Percentiles rank a stretch among this genome's conserved stretches.
These are phyloP conservation scores for Suhomyces panamericanus DNA, from an alignment of 1,139 yeast species.

Conservation along the genomic window DNA sequence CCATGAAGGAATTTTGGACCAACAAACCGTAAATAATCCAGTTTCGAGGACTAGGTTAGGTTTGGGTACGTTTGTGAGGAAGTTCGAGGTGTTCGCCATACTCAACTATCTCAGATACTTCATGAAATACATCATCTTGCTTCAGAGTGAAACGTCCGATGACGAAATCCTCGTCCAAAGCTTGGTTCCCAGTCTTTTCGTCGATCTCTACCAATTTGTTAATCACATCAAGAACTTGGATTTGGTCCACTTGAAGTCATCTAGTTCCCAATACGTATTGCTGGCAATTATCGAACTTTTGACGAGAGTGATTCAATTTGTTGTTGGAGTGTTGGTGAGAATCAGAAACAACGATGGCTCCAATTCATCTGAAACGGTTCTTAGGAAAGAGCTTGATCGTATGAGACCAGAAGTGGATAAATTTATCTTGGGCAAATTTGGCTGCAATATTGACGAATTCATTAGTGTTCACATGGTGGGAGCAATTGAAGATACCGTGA, in stretches of 20 bases:
- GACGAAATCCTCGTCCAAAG: conserved; percentile 22
- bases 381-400: conserved; percentile 8
- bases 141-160: conserved; percentile 38
- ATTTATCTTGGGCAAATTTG: conserved; percentile 9
- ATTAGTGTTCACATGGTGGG: conserved; percentile 22
- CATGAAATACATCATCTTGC: conserved; percentile 31
- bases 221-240: conserved; percentile 9
- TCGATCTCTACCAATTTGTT: conserved; percentile 22
- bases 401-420: conserved; percentile 10
- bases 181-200: conserved; percentile 27
- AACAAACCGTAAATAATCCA: neutral
- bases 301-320: conserved; percentile 35
- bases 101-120: conserved; percentile 34
- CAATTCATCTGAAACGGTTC: neutral
- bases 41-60: conserved; percentile 21
- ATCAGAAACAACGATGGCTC: conserved; percentile 3
- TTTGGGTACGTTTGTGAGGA: conserved; percentile 18
- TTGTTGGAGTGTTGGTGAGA: conserved; percentile 38
- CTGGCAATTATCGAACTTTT: conserved; percentile 34
- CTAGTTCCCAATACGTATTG: conserved; percentile 27
- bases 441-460: conserved; percentile 17
- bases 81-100: conserved; percentile 30
- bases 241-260: conserved; percentile 15
- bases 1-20: neutral
- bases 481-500: conserved; percentile 24